Evolutionary conservation across 176 grass and related monocot genomes (phyloP).

Genomic region (Bolboschoenus planiculmis): DNA sequence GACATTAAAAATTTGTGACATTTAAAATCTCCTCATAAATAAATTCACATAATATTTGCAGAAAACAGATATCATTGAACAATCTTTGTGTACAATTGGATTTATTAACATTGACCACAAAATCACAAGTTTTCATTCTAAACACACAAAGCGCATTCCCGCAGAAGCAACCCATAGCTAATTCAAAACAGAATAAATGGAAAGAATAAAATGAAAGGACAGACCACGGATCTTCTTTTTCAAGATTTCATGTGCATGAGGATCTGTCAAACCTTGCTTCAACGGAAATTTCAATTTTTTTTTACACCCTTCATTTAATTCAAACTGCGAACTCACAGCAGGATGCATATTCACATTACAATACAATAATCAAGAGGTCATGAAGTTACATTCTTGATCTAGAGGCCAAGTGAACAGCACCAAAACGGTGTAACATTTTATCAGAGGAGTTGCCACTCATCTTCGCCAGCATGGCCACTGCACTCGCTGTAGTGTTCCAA

Average conservation of each 20-base stretch:
- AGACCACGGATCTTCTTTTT: neutral
- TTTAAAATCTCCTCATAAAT: no score
- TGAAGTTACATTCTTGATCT: neutral
- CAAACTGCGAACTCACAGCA: neutral
- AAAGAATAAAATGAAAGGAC: neutral
- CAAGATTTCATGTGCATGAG: neutral
- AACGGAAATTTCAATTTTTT: neutral
- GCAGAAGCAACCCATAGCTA: neutral
- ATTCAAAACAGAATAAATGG: neutral
- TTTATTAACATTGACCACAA: neutral
- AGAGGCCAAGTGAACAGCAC: neutral
- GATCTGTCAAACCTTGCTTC: neutral
- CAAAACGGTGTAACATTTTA: neutral
- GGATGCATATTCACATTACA: neutral
- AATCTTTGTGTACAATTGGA: neutral
- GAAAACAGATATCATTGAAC: neutral
- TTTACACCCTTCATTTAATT: neutral
- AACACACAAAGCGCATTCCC: neutral
- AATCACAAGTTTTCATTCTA: conserved; percentile 4
- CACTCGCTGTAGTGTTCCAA: conserved; percentile 37
- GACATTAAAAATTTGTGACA: no score
- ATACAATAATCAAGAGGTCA: neutral
- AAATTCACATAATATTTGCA: neutral
- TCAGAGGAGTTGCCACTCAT: conserved; percentile 89
- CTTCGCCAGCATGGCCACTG: conserved; percentile 43